phyloP scores from a whole-genome alignment of 2,329 filamentous ascomycete genomes.

The Aspergillus piperis region DNA sequence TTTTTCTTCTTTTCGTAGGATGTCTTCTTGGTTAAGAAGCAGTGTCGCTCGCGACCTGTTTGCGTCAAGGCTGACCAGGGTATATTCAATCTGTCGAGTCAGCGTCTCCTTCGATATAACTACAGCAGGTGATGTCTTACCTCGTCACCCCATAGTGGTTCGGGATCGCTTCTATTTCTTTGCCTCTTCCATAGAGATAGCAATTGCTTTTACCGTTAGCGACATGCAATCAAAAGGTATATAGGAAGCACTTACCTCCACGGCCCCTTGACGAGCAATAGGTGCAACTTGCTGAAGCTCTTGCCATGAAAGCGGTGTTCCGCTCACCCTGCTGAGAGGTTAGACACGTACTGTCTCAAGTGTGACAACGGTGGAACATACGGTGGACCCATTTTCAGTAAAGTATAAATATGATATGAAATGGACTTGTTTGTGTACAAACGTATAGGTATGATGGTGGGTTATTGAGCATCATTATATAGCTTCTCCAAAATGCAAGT shows the following conservation, averaged over 20 bases:
- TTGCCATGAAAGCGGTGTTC: constrained; percentile 1
- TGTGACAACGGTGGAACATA: neutral
- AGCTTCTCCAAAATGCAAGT: neutral
- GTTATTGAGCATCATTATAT: neutral
- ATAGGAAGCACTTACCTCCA: neutral
- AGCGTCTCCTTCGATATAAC: neutral
- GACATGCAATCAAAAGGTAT: no score
- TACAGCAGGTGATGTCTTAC: neutral
- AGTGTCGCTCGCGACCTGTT: constrained; percentile 13
- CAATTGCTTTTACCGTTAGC: constrained; percentile 12
- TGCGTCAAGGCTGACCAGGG: constrained; percentile 9
- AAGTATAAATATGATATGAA: neutral
- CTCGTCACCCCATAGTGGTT: constrained; percentile 18
- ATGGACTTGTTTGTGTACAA: neutral
- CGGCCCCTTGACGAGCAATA: constrained; percentile 3
- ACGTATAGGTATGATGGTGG: neutral
- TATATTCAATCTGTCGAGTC: constrained; percentile 14
- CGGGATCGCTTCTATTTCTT: constrained; percentile 1
- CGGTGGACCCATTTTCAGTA: constrained; percentile 2
- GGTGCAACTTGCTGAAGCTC: neutral
- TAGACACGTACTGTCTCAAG: neutral
- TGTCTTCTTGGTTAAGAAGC: constrained; percentile 13
- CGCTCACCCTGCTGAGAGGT: neutral
- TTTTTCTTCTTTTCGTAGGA: constrained; percentile 7
- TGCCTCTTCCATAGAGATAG: constrained; percentile 13